Conservation (phyloP, 225 moss, liverwort and hornwort genomes). For the Rhytidiadelphus loreus region DNA sequence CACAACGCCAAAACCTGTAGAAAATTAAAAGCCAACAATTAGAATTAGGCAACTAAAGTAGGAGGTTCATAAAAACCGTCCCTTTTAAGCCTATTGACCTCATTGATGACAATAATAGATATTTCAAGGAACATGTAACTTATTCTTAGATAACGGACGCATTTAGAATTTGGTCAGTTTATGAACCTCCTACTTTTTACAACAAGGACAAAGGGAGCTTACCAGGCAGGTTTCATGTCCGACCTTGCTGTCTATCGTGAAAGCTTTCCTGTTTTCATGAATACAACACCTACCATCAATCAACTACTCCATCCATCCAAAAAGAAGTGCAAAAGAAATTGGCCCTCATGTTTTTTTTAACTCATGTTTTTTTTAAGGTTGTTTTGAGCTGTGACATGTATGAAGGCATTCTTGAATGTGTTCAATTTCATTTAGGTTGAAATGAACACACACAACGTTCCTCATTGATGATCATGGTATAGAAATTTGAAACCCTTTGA, state of each 20-base stretch:
- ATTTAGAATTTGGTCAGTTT: background rate
- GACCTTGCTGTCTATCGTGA: conserved; percentile 17
- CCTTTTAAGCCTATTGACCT: background rate
- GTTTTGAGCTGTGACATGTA: background rate
- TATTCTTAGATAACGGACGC: background rate
- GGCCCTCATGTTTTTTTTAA: no score
- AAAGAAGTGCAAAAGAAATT: background rate
- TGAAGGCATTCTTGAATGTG: background rate
- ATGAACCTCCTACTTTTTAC: background rate
- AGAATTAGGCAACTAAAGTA: background rate
- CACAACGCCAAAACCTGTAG: conserved; percentile 8
- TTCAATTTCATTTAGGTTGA: background rate
- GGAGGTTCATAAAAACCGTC: background rate
- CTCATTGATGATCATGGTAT: background rate
- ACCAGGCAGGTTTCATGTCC: conserved; percentile 27
- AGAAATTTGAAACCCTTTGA: background rate
- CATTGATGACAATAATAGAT: background rate
- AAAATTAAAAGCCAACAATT: background rate
- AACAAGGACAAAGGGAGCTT: background rate
- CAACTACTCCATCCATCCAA: background rate
- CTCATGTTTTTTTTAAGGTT: no score
- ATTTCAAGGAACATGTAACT: background rate
- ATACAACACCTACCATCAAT: background rate
- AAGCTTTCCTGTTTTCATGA: conserved; percentile 3
- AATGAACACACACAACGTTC: background rate